Percentiles rank a stretch among this genome's conserved stretches.
Conservation (phyloP, 2,329 filamentous ascomycete species). For the Scortechinia acanthostroma region DNA sequence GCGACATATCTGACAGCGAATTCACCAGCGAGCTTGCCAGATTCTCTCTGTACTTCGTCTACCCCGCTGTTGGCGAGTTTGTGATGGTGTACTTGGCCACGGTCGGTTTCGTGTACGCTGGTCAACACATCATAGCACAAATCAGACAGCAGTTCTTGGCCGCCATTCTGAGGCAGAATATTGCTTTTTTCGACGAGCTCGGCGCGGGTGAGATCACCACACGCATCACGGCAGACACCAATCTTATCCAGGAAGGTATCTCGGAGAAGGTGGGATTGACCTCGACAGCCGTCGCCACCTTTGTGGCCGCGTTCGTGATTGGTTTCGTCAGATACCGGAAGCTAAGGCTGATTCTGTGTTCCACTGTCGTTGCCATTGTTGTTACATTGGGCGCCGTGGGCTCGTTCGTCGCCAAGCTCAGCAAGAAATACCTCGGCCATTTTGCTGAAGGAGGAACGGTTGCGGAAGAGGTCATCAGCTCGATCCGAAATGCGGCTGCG, state of each 20-base stretch:
- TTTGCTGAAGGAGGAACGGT: constrained; percentile 31
- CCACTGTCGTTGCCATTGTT: constrained; percentile 33
- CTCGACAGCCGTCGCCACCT: constrained; percentile 27
- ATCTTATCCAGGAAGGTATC: constrained; percentile 33
- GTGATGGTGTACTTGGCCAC: constrained; percentile 31
- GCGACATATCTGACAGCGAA: constrained; percentile 15
- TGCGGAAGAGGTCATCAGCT: constrained; percentile 39
- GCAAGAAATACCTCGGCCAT: constrained; percentile 32
- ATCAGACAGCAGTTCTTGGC: constrained; percentile 28
- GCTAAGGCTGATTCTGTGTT: constrained; percentile 29
- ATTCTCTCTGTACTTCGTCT: constrained; percentile 39
- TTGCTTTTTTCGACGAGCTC: constrained; percentile 42
- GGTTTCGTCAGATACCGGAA: constrained; percentile 27
- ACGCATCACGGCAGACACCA: constrained; percentile 37
- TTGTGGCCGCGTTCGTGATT: constrained; percentile 28
- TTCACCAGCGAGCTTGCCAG: constrained; percentile 23
- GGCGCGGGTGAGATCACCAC: constrained; percentile 31
- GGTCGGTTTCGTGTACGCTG: constrained; percentile 19
- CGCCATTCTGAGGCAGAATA: constrained; percentile 38
- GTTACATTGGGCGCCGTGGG: constrained; percentile 27
- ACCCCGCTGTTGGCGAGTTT: constrained; percentile 43
- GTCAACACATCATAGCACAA: constrained; percentile 9
- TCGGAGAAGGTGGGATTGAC: constrained; percentile 33
- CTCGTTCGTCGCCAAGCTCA: constrained; percentile 27
- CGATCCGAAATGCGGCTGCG: constrained; percentile 38